Evolutionary conservation across 2,329 filamentous ascomycete genomes (phyloP).

Genomic region (Cryphonectria naterciae): DNA sequence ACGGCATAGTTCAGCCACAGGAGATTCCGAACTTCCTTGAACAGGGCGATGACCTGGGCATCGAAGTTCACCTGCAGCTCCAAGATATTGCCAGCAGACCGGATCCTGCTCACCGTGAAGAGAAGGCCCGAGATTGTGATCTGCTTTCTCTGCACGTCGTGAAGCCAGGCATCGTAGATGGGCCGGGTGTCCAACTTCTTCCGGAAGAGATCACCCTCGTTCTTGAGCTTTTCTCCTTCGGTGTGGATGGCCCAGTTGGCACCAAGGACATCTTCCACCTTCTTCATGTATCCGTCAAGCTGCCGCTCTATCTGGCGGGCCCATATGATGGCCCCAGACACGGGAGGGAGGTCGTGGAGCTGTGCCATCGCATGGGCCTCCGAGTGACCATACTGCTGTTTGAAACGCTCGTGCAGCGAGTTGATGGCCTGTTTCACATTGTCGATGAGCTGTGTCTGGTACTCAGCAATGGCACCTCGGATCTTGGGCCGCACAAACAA

Average conservation of each 20-base stretch:
- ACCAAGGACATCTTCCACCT: conserved; percentile 97
- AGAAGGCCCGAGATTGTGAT: conserved; percentile 90
- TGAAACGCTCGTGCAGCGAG: conserved; percentile 92
- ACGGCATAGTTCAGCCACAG: conserved; percentile 94
- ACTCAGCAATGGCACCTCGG: conserved; percentile 94
- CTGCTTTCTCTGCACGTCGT: conserved; percentile 85
- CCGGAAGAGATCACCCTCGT: conserved; percentile 90
- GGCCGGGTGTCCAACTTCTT: conserved; percentile 93
- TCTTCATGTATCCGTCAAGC: conserved; percentile 95
- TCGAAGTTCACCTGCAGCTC: conserved; percentile 97
- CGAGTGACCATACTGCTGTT: conserved; percentile 97
- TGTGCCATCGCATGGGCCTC: conserved; percentile 99
- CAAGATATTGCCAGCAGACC: conserved; percentile 85
- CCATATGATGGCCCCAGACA: conserved; percentile 97
- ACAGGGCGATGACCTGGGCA: conserved; percentile 92
- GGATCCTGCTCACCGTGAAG: conserved; percentile 85
- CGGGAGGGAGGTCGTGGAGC: conserved; percentile 90
- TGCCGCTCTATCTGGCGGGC: conserved; percentile 96
- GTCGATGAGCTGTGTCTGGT: conserved; percentile 96
- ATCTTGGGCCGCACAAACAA: conserved; percentile 99
- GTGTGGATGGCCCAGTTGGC: conserved; percentile 93
- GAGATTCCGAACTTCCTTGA: conserved; percentile 97
- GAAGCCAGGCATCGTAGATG: conserved; percentile 94
- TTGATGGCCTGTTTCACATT: conserved; percentile 97
- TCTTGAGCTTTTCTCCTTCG: conserved; percentile 91